A percentile compares a stretch with the other conserved stretches of the same genome.
phyloP scores from a whole-genome alignment of 1,139 yeast genomes.

The Pichia norvegensis region DNA sequence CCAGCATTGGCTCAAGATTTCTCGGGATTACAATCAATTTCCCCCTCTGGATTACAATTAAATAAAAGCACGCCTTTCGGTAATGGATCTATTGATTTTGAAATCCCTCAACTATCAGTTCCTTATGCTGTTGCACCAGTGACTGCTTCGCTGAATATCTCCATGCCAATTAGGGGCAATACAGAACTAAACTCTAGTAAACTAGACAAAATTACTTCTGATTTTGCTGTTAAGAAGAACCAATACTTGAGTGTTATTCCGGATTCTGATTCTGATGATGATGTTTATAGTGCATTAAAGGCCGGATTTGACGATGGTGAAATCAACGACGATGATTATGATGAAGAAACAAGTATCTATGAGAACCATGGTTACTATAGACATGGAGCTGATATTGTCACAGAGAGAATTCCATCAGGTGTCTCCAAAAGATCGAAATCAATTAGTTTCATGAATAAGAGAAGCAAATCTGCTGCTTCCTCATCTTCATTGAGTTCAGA shows the following conservation, averaged over 20 bases:
- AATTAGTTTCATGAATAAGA: slow-evolving; percentile 49
- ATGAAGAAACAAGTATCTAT: slow-evolving; percentile 32
- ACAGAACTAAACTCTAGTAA: slow-evolving; percentile 1
- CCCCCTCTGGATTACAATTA: slow-evolving; percentile 25
- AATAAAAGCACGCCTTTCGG: slow-evolving; percentile 35
- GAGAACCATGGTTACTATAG: slow-evolving; percentile 22
- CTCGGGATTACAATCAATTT: slow-evolving; percentile 17
- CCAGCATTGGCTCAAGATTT: slow-evolving; percentile 9
- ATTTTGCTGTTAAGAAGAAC: slow-evolving; percentile 8
- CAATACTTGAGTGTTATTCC: slow-evolving; percentile 15
- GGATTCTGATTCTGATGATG: slow-evolving; percentile 21
- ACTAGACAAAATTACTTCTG: neutral
- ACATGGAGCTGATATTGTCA: slow-evolving; percentile 25
- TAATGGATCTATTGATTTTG: slow-evolving; percentile 40
- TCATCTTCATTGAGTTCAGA: neutral
- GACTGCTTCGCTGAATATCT: slow-evolving; percentile 46
- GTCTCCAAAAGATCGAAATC: slow-evolving; percentile 52
- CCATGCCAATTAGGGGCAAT: slow-evolving; percentile 10
- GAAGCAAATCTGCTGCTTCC: slow-evolving; percentile 32
- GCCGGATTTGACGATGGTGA: slow-evolving; percentile 28
- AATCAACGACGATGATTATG: slow-evolving; percentile 34
- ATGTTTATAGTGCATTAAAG: slow-evolving; percentile 16
- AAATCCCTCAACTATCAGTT: slow-evolving; percentile 47
- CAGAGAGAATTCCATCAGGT: slow-evolving; percentile 26
- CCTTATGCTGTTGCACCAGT: slow-evolving; percentile 75